Evolutionary conservation across 208 protist species (phyloP), one percentile per base, ranked within the genome.

Genomic region (Kentomonas sorsogonicus): DNA sequence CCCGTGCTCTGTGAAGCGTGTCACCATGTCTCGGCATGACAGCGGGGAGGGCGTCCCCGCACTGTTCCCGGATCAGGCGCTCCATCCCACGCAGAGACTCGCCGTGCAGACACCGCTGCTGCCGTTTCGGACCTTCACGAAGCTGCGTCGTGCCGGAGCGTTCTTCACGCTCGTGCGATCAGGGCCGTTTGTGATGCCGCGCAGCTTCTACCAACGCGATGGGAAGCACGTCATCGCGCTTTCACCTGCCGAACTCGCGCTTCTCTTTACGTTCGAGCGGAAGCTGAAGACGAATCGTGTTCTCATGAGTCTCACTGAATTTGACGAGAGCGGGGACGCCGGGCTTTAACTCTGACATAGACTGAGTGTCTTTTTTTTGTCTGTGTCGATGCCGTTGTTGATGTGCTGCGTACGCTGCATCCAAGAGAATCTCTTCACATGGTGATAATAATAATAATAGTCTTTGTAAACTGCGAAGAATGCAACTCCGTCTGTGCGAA

Each of bases 201-300:
- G 65, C 0, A 52, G 60, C 2, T 60, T 94, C 3, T 40, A 71
- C 34, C 27, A 69, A n/a, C n/a, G n/a, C n/a, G n/a, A n/a, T n/a
- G n/a, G n/a, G 60, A 51, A 65, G 22, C 60, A 74, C 30, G 46
- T 79, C 2, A 72, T 75, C 3, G 63, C 72, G 0, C 59, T 91
- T 16, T 77, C 63, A 1, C 56, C 72, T 16, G 59, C 71, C 18
- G 87, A 94, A 62, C 60, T 91, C 23, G 83, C 82, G 4, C 46
- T 91, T 1, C 69, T 94, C 46, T 94, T 89, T 52, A 90, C 83
- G 41, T 94, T 94, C 62, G 87, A 94, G 69, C 60, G 82, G 1
- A 63, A 69, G 9, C 68, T 94, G 13, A 94, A 94, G 63, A 83
- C 74, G 38, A 91, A 91, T 43, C 83, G 83, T n/a, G 67, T 94